These are phyloP conservation scores for Rhodotorula kratochvilovae DNA, from an alignment of 768 basidiomycete genomes.

Conservation along the genomic window DNA sequence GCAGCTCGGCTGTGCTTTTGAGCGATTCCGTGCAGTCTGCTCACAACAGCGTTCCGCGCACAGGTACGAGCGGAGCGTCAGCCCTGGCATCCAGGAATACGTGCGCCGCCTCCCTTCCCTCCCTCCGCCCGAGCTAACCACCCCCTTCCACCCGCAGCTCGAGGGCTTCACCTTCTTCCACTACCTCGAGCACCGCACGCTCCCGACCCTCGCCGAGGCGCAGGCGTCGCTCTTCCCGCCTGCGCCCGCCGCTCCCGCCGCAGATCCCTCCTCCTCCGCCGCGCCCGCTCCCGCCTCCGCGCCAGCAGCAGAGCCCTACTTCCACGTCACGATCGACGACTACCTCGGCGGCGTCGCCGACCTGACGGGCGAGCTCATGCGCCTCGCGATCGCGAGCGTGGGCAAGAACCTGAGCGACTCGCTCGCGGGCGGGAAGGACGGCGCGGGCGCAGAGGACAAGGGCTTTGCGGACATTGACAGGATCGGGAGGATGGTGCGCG, in stretches of 20 bases:
- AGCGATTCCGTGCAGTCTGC: too few species aligned
- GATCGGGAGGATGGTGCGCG: slow-evolving; percentile 46
- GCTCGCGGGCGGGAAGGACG: not conserved
- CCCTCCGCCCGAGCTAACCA: not conserved
- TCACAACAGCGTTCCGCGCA: not conserved
- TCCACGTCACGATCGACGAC: slow-evolving; percentile 55
- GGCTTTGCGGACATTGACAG: slow-evolving; percentile 47
- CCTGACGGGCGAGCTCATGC: slow-evolving; percentile 94
- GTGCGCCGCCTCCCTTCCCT: slow-evolving; percentile 13
- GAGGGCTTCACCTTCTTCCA: slow-evolving; percentile 60
- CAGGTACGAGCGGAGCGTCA: slow-evolving; percentile 44
- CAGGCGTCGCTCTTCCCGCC: slow-evolving; percentile 30
- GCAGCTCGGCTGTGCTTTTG: not conserved
- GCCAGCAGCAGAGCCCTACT: slow-evolving; percentile 12
- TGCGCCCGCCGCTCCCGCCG: not conserved
- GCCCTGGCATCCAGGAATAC: slow-evolving; percentile 78
- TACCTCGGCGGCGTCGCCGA: slow-evolving; percentile 90
- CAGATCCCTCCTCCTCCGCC: not conserved
- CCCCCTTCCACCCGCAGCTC: slow-evolving; percentile 50
- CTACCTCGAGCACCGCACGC: slow-evolving; percentile 31
- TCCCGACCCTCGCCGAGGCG: slow-evolving; percentile 28
- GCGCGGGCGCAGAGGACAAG: slow-evolving; percentile 19
- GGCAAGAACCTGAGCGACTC: slow-evolving; percentile 33
- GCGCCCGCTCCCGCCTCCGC: not conserved
- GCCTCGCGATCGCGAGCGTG: slow-evolving; percentile 81